phyloP scores from a whole-genome alignment of 1,139 yeast species.

The Candida gigantensis region DNA sequence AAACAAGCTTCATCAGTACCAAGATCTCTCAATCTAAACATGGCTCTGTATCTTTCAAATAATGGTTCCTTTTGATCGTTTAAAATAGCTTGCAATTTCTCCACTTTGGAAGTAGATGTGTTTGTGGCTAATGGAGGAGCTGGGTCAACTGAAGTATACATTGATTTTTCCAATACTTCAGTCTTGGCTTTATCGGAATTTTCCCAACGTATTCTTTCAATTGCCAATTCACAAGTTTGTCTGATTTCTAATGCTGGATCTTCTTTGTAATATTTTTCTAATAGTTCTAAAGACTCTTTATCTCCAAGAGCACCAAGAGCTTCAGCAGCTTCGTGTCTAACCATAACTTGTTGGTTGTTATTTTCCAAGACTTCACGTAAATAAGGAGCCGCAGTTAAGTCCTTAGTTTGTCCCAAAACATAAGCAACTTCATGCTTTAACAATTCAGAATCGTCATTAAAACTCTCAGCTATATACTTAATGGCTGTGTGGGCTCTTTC shows the following conservation, averaged over 20 bases:
- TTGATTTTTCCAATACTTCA: conserved; percentile 73
- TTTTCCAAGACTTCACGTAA: conserved; percentile 73
- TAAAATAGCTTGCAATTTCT: conserved; percentile 64
- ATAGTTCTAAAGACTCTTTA: conserved; percentile 65
- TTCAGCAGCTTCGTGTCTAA: conserved; percentile 99
- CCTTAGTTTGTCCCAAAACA: conserved; percentile 95
- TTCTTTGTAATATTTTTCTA: conserved; percentile 60
- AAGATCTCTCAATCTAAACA: conserved; percentile 95
- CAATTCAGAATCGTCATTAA: conserved; percentile 82
- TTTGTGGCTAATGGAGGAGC: conserved; percentile 91
- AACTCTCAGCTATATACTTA: conserved; percentile 79
- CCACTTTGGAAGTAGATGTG: conserved; percentile 51
- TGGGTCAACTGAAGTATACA: conserved; percentile 90
- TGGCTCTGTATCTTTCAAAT: conserved; percentile 95
- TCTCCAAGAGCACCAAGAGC: conserved; percentile 97
- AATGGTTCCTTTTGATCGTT: conserved; percentile 78
- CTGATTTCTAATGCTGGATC: conserved; percentile 89
- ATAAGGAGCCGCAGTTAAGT: conserved; percentile 71
- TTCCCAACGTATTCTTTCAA: conserved; percentile 93
- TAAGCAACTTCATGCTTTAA: conserved; percentile 98
- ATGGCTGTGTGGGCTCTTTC: conserved; percentile 63
- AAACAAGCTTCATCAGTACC: conserved; percentile 91
- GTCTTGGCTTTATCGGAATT: conserved; percentile 60
- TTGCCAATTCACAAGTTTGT: conserved; percentile 97
- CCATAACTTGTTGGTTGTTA: conserved; percentile 83